A percentile compares a stretch with the other conserved stretches of the same genome.
Evolutionary conservation across 768 basidiomycete species (phyloP).

Genomic region (Lactarius vividus): DNA sequence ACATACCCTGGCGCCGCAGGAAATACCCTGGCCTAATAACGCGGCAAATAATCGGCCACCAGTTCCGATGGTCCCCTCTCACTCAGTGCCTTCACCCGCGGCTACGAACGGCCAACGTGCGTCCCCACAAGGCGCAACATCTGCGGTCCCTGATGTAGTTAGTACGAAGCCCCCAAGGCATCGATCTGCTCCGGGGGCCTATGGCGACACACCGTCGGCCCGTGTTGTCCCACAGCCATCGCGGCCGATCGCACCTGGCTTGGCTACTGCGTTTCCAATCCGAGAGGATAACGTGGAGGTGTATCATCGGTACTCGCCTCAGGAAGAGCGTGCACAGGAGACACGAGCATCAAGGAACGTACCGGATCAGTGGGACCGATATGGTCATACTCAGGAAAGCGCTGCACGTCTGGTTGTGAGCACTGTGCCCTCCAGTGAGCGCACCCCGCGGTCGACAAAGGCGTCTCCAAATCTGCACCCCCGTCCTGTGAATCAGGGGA

Average conservation of each 20-base stretch:
- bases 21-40: not conserved
- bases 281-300: conserved; percentile 22
- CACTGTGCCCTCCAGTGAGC: conserved; percentile 20
- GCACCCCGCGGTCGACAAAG: conserved; percentile 26
- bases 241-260: conserved; percentile 19
- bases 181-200: conserved; percentile 5
- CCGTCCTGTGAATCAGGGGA: conserved; percentile 24
- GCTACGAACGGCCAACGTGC: conserved; percentile 11
- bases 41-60: conserved; percentile 1
- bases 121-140: conserved; percentile 7
- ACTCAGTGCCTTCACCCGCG: conserved; percentile 6
- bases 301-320: conserved; percentile 9
- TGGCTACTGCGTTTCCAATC: conserved; percentile 25
- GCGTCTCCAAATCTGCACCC: conserved; percentile 25
- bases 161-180: conserved; percentile 12
- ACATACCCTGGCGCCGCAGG: not conserved
- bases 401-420: conserved; percentile 10
- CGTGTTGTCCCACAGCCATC: conserved; percentile 11
- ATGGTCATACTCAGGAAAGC: conserved; percentile 15
- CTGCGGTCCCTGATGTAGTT: conserved; percentile 7
- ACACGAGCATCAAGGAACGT: conserved; percentile 3
- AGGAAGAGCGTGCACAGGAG: conserved; percentile 15
- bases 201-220: conserved; percentile 3
- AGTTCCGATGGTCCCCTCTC: conserved; percentile 5
- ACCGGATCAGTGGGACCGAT: conserved; percentile 19